These are phyloP conservation scores for Emmonsiellopsis sp. DNA, from an alignment of 2,329 filamentous ascomycete species.

Conservation along the genomic window DNA sequence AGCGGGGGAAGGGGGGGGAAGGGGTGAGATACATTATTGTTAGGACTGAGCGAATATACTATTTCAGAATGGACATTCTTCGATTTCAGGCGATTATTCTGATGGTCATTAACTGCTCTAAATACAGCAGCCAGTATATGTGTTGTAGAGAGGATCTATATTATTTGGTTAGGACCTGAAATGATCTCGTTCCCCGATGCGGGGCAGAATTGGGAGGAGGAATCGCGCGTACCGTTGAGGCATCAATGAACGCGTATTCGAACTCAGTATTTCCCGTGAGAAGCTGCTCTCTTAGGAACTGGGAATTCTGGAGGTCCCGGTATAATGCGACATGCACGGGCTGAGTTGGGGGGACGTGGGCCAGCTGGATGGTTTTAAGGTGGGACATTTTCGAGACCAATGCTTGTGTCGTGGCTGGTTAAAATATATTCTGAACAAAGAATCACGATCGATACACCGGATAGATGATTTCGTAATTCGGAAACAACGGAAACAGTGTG, in stretches of 20 bases:
- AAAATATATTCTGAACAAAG: neutral
- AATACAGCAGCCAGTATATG: slow-evolving; percentile 70
- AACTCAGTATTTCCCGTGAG: slow-evolving; percentile 75
- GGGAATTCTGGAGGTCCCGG: slow-evolving; percentile 63
- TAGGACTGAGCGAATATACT: slow-evolving; percentile 68
- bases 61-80: slow-evolving; percentile 85
- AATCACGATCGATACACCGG: too few species aligned
- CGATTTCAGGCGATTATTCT: slow-evolving; percentile 57
- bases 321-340: slow-evolving; percentile 68
- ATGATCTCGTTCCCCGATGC: neutral
- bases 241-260: slow-evolving; percentile 91
- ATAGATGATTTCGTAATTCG: neutral
- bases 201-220: neutral
- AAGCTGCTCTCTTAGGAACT: slow-evolving; percentile 71
- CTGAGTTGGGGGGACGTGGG: slow-evolving; percentile 62
- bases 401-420: neutral
- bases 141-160: slow-evolving; percentile 57
- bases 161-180: neutral
- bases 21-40: slow-evolving; percentile 59
- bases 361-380: slow-evolving; percentile 60
- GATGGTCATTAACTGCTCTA: slow-evolving; percentile 60
- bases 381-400: slow-evolving; percentile 13
- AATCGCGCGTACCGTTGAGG: slow-evolving; percentile 53
- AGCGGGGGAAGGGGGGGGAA: neutral
- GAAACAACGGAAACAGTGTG: neutral